Evolutionary conservation across 176 grass and related monocot genomes (phyloP).

Genomic region (Otatea glauca): DNA sequence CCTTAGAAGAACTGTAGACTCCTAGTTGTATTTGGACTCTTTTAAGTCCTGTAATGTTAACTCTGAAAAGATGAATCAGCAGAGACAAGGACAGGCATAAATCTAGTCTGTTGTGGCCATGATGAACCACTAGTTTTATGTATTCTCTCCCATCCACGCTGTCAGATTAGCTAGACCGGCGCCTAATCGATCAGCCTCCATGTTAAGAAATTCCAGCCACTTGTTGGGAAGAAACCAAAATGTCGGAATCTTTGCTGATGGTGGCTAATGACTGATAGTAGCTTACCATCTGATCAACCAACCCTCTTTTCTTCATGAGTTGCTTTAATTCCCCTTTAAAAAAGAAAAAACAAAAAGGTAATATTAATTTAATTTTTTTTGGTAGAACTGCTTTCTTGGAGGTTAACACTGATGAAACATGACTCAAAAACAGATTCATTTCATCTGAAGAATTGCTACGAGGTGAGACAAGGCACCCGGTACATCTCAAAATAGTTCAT

Average conservation of each 20-base stretch:
- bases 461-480: neutral
- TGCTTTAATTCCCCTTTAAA: neutral
- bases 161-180: slow-evolving; percentile 23
- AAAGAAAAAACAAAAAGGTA: too few relatives aligned
- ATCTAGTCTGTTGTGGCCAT: neutral
- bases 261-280: slow-evolving; percentile 18
- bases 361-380: neutral
- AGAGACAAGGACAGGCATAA: slow-evolving; percentile 8
- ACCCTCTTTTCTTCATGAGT: neutral
- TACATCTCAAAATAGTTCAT: neutral
- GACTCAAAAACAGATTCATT: neutral
- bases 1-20: neutral
- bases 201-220: slow-evolving; percentile 29
- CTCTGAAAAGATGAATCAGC: slow-evolving; percentile 29
- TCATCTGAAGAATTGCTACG: neutral
- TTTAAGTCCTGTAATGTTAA: neutral
- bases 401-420: neutral
- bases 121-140: neutral
- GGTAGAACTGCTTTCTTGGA: neutral
- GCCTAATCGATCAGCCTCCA: slow-evolving; percentile 26
- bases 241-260: slow-evolving; percentile 25
- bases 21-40: slow-evolving; percentile 20
- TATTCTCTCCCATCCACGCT: neutral
- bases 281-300: slow-evolving; percentile 32
- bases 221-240: slow-evolving; percentile 24